Evolutionary conservation across 2,329 filamentous ascomycete genomes (phyloP), one percentile per base, ranked within the genome.

Genomic region (Alternaria sp.): DNA sequence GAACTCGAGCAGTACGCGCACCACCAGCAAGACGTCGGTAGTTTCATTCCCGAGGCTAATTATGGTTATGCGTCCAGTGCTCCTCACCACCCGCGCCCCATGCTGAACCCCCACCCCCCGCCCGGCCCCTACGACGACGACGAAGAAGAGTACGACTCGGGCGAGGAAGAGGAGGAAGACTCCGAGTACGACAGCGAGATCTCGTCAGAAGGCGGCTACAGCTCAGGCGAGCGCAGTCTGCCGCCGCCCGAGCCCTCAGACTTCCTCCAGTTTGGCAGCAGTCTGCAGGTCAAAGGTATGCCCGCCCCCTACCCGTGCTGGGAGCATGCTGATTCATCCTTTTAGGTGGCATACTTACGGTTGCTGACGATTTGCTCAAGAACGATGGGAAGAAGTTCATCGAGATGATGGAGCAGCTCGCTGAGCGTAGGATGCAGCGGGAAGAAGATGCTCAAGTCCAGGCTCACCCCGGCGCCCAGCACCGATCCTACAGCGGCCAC

Each of bases 351-450:
- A 97, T 99, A 81, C 89, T 99, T 79, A 99, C 96, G 70, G 96
- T 99, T 77, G 96, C 96, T 80, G 96, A 99, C 85, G 96, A 99
- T 83, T 86, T 99, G 69, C 88, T 99, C 68, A 98, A 98, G 82
- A 99, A 99, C 82, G 96, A 99, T 81, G 96, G 96, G 75, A 97
- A 97, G 82, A 97, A 97, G 78, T 99, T 99, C 83, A 99, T 99
- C 81, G 96, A 99, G 80, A 99, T 99, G 96, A 99, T 99, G 96
- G 96, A 99, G 81, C 95, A 98, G 83, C 87, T 99, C 74, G 96
- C 96, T 40, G 96, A 99, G 83, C 92, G 95, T 74, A 89, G 96
- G 74, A 97, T 99, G 95, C 93, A 94, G 77, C 91, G 96, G 72
- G 95, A 98, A 83, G 94, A 96, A 82, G 93, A 97, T 78, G 92